Conservation (phyloP, 2,329 filamentous ascomycete species). For the Fusarium nisikadoi region DNA sequence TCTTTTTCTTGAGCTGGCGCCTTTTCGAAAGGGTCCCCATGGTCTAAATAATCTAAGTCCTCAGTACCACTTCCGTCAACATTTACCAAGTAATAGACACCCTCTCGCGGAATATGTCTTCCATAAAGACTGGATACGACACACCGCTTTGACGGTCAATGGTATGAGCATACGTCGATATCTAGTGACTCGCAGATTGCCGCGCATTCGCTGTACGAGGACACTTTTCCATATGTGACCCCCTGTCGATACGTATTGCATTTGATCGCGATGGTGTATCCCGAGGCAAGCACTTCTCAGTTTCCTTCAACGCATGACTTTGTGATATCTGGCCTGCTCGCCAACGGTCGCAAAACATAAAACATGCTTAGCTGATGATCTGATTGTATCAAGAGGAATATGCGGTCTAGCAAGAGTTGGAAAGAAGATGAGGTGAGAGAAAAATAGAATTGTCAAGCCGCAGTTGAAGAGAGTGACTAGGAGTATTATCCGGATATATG, state of each 20-base stretch:
- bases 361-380: neutral
- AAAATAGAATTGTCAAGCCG: neutral
- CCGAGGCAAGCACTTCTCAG: neutral
- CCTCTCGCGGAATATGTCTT: neutral
- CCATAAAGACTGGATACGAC: neutral
- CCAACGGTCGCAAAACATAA: neutral
- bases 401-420: rapidly evolving
- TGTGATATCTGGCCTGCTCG: rapidly evolving
- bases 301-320: neutral
- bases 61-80: rapidly evolving
- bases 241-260: neutral
- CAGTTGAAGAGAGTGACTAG: neutral
- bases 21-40: neutral
- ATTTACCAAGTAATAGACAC: neutral
- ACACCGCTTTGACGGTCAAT: neutral
- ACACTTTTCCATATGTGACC: neutral
- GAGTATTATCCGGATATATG: neutral
- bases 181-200: neutral
- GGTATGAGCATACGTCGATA: slow-evolving; percentile 1
- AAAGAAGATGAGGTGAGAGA: neutral
- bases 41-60: rapidly evolving
- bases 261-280: neutral
- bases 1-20: neutral
- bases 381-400: neutral
- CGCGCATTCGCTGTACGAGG: neutral